Evolutionary conservation across 352 stramenopile species (phyloP).

Genomic region (Phytophthora brassicae): DNA sequence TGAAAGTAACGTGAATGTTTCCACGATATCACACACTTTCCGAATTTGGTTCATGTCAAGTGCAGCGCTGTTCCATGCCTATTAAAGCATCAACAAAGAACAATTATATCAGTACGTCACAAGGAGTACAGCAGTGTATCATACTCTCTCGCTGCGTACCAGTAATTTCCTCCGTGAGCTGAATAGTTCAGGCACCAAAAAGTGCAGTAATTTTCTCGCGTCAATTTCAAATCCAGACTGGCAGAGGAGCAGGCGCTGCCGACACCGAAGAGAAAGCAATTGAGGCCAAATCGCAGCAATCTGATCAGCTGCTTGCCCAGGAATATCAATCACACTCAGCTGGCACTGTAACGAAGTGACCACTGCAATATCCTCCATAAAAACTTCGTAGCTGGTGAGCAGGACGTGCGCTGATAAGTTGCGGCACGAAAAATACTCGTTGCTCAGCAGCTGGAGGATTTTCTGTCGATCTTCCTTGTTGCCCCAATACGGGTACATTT

Average conservation of each 20-base stretch:
- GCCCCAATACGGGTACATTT: slow-evolving; percentile 62
- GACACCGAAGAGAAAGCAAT: slow-evolving; percentile 59
- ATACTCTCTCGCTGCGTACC: slow-evolving; percentile 37
- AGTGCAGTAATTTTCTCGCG: slow-evolving; percentile 60
- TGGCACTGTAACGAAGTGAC: slow-evolving; percentile 52
- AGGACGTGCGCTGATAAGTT: slow-evolving; percentile 46
- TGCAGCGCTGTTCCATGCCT: slow-evolving; percentile 73
- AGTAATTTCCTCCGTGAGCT: slow-evolving; percentile 69
- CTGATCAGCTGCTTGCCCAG: slow-evolving; percentile 21
- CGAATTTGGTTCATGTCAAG: slow-evolving; percentile 47
- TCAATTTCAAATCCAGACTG: slow-evolving; percentile 42
- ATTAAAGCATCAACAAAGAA: slow-evolving; percentile 2
- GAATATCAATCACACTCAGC: slow-evolving; percentile 49
- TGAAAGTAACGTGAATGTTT: slow-evolving; percentile 38
- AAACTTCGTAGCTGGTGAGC: slow-evolving; percentile 58
- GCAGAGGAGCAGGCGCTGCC: slow-evolving; percentile 63
- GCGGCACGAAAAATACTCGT: slow-evolving; percentile 36
- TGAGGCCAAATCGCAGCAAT: slow-evolving; percentile 46
- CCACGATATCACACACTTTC: slow-evolving; percentile 43
- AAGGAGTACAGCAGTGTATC: not conserved
- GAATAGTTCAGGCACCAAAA: slow-evolving; percentile 66
- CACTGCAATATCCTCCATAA: slow-evolving; percentile 46
- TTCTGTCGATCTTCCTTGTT: slow-evolving; percentile 39
- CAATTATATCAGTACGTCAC: not conserved
- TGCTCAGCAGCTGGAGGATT: slow-evolving; percentile 38